These are phyloP conservation scores for Aspergillus pseudotamarii DNA, from an alignment of 2,329 filamentous ascomycete genomes.

Conservation along the genomic window DNA sequence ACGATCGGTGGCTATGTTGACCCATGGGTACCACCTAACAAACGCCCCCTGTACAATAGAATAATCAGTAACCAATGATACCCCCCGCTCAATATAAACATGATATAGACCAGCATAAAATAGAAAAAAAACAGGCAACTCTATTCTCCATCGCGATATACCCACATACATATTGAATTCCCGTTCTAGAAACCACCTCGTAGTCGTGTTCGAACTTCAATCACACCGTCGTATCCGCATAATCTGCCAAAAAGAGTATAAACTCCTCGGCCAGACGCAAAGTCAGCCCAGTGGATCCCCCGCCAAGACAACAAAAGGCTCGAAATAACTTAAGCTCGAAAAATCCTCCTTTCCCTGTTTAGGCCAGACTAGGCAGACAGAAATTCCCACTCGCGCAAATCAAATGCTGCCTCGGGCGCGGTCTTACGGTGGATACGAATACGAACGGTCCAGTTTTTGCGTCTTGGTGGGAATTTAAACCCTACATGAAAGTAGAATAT, in stretches of 20 bases:
- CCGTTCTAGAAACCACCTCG: neutral
- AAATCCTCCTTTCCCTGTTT: neutral
- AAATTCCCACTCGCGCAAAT: neutral
- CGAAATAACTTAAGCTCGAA: neutral
- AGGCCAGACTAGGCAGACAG: neutral
- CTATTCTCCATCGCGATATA: neutral
- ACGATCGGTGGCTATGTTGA: constrained; percentile 23
- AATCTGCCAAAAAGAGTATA: neutral
- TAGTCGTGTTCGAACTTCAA: neutral
- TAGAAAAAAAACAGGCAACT: neutral
- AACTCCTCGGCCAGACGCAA: neutral
- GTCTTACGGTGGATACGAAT: neutral
- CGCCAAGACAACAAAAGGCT: neutral
- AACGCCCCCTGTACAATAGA: neutral
- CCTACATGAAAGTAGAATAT: neutral
- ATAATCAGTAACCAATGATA: neutral
- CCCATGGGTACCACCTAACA: neutral
- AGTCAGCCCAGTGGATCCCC: neutral
- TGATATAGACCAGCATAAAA: neutral
- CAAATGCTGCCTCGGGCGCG: neutral
- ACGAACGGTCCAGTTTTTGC: neutral
- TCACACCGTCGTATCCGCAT: neutral
- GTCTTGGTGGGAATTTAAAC: neutral
- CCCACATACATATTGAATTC: neutral
- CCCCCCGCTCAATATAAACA: neutral